Base-by-base conservation (phyloP, 352 stramenopile species). In the Thalassiosira mediterranea region DNA sequence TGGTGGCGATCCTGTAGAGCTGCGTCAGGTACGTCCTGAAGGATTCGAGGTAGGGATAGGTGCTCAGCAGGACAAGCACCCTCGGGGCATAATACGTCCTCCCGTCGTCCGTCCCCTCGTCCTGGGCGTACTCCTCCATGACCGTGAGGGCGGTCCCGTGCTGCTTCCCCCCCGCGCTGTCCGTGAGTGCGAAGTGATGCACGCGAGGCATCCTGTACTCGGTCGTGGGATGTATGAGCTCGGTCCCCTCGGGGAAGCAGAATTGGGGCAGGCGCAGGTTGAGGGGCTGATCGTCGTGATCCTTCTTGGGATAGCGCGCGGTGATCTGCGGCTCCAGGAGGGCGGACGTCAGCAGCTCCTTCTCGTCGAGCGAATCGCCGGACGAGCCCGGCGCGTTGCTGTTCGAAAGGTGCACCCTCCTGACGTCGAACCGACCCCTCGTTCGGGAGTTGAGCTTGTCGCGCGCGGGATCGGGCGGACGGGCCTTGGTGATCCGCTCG, bases 1-100 rank as follows among this genome's bases (percentile, higher is more conserved):
- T 75, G 5, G 83, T 90, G 1, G 84, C 84, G 2, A 94, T 52
- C 48, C 87, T 70, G 72, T 88, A 90, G 56, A 98, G 87, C 89
- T 98, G 96, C 37, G 96, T 94, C n/a, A 99, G 83, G 70, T 98
- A 98, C 59, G 96, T 90, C 17, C 95, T 90, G 78, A 97, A 98
- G 7, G 95, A 90, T 0, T 88, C 95, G 61, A 97, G 97, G 76
- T 98, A 98, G 5, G 96, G 95, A 86, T 97, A 98, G 52, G 97
- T 96, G 4, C 94, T 98, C 19, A 98, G 92, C 31, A 98, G 87
- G 46, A 96, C 88, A 23, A 99, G 89, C 51, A 95, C 95, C 40
- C 97, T 96, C 4, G 96, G 96, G 31, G 94, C 93, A 72, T 97
- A 98, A 17, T 93, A 62, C 25, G 56, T 79, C n/a, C 72, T 57